Base-by-base conservation (phyloP, 1,284 basidiomycete species). In the Boletus subluridellus region DNA sequence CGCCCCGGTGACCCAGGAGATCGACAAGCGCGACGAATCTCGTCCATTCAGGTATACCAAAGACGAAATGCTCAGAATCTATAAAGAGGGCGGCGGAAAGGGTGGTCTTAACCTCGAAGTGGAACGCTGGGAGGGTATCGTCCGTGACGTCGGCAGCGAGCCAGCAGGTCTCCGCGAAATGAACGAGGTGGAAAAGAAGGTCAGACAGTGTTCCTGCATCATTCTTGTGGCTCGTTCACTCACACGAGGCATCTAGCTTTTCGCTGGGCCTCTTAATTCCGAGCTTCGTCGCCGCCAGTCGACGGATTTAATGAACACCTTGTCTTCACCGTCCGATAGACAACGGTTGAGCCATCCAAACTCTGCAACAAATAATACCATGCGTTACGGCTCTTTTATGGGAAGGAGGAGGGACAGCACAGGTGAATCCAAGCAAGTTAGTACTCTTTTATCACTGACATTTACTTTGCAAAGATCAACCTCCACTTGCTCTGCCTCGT, bases 161-260 rank as follows among this genome's bases (percentile, higher is more conserved):
- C 93, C 93, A n/a, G 76, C 88, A 45, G 83, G 84, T 48, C 71
- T 93, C 67, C 86, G 87, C 63, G 93, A 94, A 65, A 82, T 90
- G 81, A 78, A 78, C 57, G 92, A 94, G 58, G 77, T 77, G n/a
- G 93, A 95, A 79, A 93, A 89, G 79, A 95, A 93, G 88, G 93
- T 94, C 66, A 65, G 81, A 71, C 57, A 47, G 45, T 50, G 17
- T 57, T 54, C 28, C 28, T 58, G 41, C 35, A 41, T 57, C 26
- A 55, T 58, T 65, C 42, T 51, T 39, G 17, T 49, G 47, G 32
- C 41, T 55, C 59, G 44, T 59, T 61, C 52, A 54, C 69, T 73
- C 71, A 72, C 71, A 58, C 62, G 71, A 71, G 57, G 60, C 58
- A 59, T 63, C 53, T 65, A 91, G 88, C 81, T 90, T 63, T 90